These are phyloP conservation scores for Juglanconis oblonga DNA, from an alignment of 2,329 filamentous ascomycete genomes.

Conservation along the genomic window DNA sequence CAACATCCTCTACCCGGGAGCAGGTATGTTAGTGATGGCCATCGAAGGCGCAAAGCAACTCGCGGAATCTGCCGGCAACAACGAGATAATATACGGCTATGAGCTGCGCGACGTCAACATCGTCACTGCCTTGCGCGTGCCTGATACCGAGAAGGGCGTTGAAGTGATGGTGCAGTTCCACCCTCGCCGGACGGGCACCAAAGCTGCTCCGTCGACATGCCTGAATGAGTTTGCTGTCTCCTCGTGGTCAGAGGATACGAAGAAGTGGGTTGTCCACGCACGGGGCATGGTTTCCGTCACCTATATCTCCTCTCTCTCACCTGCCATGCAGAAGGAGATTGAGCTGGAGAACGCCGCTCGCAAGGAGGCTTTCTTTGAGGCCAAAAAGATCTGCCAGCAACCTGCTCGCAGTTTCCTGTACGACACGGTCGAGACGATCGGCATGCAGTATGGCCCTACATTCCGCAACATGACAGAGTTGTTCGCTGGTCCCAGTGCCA, in stretches of 20 bases:
- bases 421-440: neutral
- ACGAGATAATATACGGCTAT: slow-evolving; percentile 17
- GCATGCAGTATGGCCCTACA: neutral
- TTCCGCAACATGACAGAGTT: slow-evolving; percentile 5
- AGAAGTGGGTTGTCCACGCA: neutral
- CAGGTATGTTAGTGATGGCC: slow-evolving; percentile 47
- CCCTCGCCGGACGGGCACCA: slow-evolving; percentile 16
- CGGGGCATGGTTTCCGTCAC: neutral
- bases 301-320: neutral
- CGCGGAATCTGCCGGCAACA: neutral
- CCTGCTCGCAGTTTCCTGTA: slow-evolving; percentile 2
- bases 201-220: neutral
- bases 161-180: slow-evolving; percentile 21
- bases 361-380: neutral
- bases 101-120: slow-evolving; percentile 23
- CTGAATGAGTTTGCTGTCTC: slow-evolving; percentile 1
- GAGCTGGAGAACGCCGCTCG: neutral
- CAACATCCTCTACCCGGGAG: slow-evolving; percentile 52
- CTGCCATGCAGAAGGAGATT: neutral
- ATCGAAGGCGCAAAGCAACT: slow-evolving; percentile 5
- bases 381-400: neutral
- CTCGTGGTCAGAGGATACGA: slow-evolving; percentile 1
- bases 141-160: slow-evolving; percentile 20
- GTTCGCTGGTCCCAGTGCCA: neutral
- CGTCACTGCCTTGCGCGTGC: slow-evolving; percentile 19